Base-by-base conservation (phyloP, 2,329 filamentous ascomycete genomes). In the Bipolaris sorokiniana region DNA sequence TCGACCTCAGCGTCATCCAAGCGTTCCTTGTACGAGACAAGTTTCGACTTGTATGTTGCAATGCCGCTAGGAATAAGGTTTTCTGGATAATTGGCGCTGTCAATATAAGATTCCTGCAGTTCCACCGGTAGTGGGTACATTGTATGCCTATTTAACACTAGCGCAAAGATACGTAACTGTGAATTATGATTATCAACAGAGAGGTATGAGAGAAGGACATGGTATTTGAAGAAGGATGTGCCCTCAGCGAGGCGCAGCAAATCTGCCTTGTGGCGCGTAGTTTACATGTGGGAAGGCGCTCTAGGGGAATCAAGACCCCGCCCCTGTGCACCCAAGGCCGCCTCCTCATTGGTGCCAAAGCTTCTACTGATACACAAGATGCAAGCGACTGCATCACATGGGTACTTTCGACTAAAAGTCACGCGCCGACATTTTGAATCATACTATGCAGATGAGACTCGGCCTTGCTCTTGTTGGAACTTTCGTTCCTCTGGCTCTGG, bases 21-120 rank as follows among this genome's bases (percentile, higher is more conserved):
- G 4, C 55, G 59, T 23, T 42, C 36, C 23, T 44, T 60, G 41
- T 62, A 65, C 2, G 61, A 60, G n/a, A 22, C 20, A 1, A 67
- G 50, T 15, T 58, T 64, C 1, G 61, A 61, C 7, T 42, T 62
- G 48, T 64, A 59, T 28, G 51, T 59, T 31, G 33, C 18, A 0
- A 48, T 60, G 1, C 54, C 48, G 22, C 23, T 59, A 1, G 53
- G 47, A 1, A 65, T 53, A 16, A 66, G 46, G 18, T 62, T 67
- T 28, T 57, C 48, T 18, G 65, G 65, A 36, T 65, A 67, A 11
- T 42, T 46, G 42, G 16, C 41, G 16, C 33, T 51, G 2, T 56
- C 47, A n/a, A 23, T 9, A 37, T 54, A 56, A 1, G 64, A 66
- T 3, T 53, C 26, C 33, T 59, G 56, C 10, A 64, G 46, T 11